These are phyloP conservation scores for Neocatenulostroma microsporum DNA, from an alignment of 2,329 filamentous ascomycete species.

Conservation along the genomic window DNA sequence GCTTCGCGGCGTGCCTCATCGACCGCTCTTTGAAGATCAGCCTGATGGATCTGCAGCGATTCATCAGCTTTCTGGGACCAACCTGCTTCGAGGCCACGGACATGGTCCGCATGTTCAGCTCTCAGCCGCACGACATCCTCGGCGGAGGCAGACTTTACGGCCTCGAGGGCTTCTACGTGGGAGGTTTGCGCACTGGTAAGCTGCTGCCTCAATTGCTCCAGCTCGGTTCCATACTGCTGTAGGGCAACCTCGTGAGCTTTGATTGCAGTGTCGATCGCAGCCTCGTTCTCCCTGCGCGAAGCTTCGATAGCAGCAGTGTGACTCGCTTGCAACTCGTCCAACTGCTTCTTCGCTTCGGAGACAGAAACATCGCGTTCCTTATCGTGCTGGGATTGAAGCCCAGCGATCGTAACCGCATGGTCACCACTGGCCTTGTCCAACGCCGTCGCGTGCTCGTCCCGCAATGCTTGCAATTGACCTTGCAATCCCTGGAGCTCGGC, in stretches of 20 bases:
- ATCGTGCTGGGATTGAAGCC: constrained; percentile 7
- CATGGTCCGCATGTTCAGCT: constrained; percentile 1
- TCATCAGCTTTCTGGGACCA: constrained; percentile 11
- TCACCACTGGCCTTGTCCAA: constrained; percentile 1
- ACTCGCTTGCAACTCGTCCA: constrained; percentile 1
- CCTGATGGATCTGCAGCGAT: constrained; percentile 7
- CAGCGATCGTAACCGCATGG: constrained; percentile 4
- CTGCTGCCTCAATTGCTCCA: not conserved
- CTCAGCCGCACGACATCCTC: not conserved
- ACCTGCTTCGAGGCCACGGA: constrained; percentile 8
- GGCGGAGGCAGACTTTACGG: constrained; percentile 3
- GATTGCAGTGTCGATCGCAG: not conserved
- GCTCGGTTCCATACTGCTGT: not conserved
- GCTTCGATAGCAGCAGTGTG: constrained; percentile 3
- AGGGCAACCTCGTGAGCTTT: constrained; percentile 3
- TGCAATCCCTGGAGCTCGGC: constrained; percentile 7
- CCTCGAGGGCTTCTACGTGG: not conserved
- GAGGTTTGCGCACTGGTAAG: not conserved
- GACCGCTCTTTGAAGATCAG: constrained; percentile 10
- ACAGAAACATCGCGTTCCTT: constrained; percentile 1
- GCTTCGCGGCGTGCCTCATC: constrained; percentile 1
- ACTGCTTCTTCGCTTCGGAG: constrained; percentile 4
- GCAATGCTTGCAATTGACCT: not conserved
- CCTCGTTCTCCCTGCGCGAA: constrained; percentile 7
- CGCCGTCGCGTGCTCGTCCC: constrained; percentile 6